Conservation (phyloP, 1,139 yeast genomes). For the Kurtzmaniella quercitrusa region DNA sequence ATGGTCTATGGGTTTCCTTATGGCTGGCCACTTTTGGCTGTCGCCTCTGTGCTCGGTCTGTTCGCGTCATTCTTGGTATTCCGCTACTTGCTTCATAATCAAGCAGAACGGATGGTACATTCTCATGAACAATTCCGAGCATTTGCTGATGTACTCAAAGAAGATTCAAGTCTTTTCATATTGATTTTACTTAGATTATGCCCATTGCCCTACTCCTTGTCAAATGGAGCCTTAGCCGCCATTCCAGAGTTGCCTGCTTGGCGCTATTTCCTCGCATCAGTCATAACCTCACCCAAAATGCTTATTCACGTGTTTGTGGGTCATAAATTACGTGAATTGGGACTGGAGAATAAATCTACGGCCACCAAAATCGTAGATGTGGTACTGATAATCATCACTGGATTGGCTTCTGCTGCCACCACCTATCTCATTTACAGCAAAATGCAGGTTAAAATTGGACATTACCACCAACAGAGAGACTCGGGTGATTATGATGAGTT, state of each 20-base stretch:
- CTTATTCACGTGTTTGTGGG: constrained; percentile 80
- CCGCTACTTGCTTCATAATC: constrained; percentile 53
- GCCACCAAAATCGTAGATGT: constrained; percentile 58
- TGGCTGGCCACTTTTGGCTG: constrained; percentile 77
- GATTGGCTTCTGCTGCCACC: constrained; percentile 52
- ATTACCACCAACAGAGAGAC: constrained; percentile 21
- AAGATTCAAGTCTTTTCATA: constrained; percentile 59
- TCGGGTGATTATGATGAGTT: constrained; percentile 25
- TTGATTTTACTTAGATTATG: constrained; percentile 74
- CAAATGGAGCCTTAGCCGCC: constrained; percentile 89
- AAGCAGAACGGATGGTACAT: constrained; percentile 47
- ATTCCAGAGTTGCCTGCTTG: constrained; percentile 65
- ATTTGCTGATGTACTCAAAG: constrained; percentile 65
- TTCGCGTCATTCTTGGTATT: constrained; percentile 66
- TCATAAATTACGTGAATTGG: constrained; percentile 65
- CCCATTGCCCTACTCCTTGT: constrained; percentile 88
- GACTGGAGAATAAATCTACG: constrained; percentile 50
- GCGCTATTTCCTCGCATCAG: constrained; percentile 68
- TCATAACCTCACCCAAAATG: constrained; percentile 77
- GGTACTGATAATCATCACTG: constrained; percentile 58
- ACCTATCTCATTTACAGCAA: constrained; percentile 69
- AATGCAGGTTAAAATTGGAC: constrained; percentile 42
- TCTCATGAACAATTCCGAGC: constrained; percentile 69
- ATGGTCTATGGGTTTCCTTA: constrained; percentile 76
- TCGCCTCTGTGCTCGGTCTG: constrained; percentile 72